These are phyloP conservation scores for Leavenworthia alabamica DNA, from an alignment of 345 rosid species.

Conservation along the genomic window DNA sequence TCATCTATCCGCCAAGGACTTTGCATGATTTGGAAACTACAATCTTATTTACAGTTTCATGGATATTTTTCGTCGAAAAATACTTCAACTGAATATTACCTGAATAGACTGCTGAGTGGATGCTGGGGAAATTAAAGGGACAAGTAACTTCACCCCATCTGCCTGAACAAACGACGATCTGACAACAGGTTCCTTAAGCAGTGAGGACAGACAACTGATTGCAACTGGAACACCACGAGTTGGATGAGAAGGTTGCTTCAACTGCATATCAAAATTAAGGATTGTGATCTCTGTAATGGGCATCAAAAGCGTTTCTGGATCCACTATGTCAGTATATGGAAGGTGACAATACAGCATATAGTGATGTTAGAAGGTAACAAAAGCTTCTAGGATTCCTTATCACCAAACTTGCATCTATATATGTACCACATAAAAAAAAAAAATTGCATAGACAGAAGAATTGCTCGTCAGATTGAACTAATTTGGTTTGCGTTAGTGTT, in stretches of 20 bases:
- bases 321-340: background rate
- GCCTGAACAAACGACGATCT: slow-evolving; percentile 85
- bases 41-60: background rate
- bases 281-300: slow-evolving; percentile 16
- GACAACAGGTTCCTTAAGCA: slow-evolving; percentile 80
- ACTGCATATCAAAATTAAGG: slow-evolving; percentile 38
- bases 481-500: background rate
- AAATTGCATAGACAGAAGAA: background rate
- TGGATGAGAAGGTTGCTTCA: slow-evolving; percentile 89
- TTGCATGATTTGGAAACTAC: background rate
- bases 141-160: slow-evolving; percentile 87
- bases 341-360: background rate
- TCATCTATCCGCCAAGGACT: background rate
- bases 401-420: background rate
- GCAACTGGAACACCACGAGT: slow-evolving; percentile 70
- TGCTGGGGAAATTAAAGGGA: slow-evolving; percentile 85
- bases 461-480: background rate
- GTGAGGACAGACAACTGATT: slow-evolving; percentile 62
- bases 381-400: background rate
- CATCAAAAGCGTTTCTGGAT: slow-evolving; percentile 1
- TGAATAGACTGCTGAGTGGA: slow-evolving; percentile 95
- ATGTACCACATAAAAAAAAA: background rate
- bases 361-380: background rate
- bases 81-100: slow-evolving; percentile 37
- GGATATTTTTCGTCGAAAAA: background rate